phyloP scores from a whole-genome alignment of 192 early-diverging fungal genomes.

The Linderina pennispora region DNA sequence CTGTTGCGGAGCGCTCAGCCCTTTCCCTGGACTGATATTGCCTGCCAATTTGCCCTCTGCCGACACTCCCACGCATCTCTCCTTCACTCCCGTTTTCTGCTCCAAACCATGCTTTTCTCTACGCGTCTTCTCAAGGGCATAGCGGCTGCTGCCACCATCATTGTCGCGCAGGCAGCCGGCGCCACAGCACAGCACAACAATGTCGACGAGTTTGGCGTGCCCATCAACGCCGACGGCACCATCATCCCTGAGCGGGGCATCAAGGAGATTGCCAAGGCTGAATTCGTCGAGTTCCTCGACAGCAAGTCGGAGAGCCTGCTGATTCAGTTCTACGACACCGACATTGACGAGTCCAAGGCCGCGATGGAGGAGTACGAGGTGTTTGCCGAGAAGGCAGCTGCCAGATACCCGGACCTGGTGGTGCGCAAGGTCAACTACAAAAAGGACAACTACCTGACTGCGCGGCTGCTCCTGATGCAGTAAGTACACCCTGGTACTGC shows the following conservation, averaged over 20 bases:
- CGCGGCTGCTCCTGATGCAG: slow-evolving; percentile 29
- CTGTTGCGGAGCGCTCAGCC: no score
- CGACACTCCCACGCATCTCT: no score
- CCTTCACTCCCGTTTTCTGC: neutral
- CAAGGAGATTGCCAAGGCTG: slow-evolving; percentile 11
- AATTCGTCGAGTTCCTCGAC: slow-evolving; percentile 13
- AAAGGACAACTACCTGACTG: slow-evolving; percentile 32
- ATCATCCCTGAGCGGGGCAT: neutral
- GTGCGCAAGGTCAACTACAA: slow-evolving; percentile 29
- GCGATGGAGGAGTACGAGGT: slow-evolving; percentile 7
- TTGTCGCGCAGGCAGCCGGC: neutral
- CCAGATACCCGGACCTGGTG: slow-evolving; percentile 16
- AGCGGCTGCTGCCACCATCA: neutral
- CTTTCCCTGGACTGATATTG: neutral
- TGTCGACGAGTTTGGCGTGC: neutral
- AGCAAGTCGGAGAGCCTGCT: slow-evolving; percentile 16
- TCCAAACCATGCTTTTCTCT: neutral
- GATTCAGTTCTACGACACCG: slow-evolving; percentile 17
- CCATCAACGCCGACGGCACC: neutral
- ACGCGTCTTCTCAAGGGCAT: neutral
- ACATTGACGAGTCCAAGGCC: slow-evolving; percentile 13
- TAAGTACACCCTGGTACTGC: no score
- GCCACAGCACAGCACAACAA: neutral
- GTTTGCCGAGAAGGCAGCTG: slow-evolving; percentile 12
- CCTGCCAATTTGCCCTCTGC: neutral